Conservation (phyloP, 441 rosid genomes). For the Pelargonium cotyledonis region DNA sequence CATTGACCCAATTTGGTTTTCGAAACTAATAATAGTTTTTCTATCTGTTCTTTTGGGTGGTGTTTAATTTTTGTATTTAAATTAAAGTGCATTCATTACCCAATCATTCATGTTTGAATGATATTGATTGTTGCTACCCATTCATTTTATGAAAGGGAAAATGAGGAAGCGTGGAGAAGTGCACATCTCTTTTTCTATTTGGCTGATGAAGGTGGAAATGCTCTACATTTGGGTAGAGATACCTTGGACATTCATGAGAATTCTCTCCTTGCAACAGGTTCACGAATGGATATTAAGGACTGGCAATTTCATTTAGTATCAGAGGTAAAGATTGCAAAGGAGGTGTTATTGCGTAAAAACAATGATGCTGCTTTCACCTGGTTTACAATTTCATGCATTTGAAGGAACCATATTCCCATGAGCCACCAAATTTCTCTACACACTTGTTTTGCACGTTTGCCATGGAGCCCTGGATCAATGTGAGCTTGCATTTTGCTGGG, state of each 20-base stretch:
- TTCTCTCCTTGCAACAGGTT: slow-evolving; percentile 84
- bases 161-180: slow-evolving; percentile 44
- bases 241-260: slow-evolving; percentile 31
- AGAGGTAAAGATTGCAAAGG: slow-evolving; percentile 39
- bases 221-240: slow-evolving; percentile 48
- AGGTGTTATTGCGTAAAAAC: slow-evolving; percentile 8
- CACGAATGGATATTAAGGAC: slow-evolving; percentile 56
- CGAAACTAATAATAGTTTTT: no score
- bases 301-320: slow-evolving; percentile 91
- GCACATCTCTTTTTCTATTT: slow-evolving; percentile 85
- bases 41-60: background rate
- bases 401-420: slow-evolving; percentile 11
- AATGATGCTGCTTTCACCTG: background rate
- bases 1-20: no score
- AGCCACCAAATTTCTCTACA: slow-evolving; percentile 7
- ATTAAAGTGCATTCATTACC: background rate
- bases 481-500: slow-evolving; percentile 13
- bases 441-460: slow-evolving; percentile 12
- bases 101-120: slow-evolving; percentile 9
- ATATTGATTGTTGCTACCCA: slow-evolving; percentile 7
- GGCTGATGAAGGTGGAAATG: slow-evolving; percentile 82
- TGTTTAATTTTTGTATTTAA: background rate
- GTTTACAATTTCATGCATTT: slow-evolving; percentile 5
- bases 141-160: slow-evolving; percentile 33
- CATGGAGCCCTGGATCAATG: background rate